Evolutionary conservation across 139 green algal species (phyloP), one percentile per base, ranked within the genome.

Genomic region (Mychonastes homosphaera): DNA sequence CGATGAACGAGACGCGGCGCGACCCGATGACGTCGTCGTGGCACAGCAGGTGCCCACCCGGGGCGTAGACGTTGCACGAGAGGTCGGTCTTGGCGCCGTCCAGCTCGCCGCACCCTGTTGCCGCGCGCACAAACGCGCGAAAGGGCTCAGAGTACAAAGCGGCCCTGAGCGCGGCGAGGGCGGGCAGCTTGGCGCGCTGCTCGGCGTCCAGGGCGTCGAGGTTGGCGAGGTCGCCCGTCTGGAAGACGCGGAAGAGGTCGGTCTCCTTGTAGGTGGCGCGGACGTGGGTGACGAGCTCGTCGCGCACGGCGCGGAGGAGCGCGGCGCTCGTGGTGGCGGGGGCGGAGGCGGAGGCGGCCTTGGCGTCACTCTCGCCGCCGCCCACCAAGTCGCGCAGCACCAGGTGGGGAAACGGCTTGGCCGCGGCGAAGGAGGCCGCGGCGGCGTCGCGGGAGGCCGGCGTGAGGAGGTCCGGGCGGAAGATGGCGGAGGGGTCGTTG

Each of bases 221-320:
- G 67, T 90, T 93, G 38, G 74, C 84, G 46, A 95, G 58, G 69
- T 95, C 87, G 34, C 76, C 76, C 34, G 86, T 90, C 72, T 94
- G 86, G 40, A 89, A 81, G 33, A 94, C 83, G 69, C 92, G 91
- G 80, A 92, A 95, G 30, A 95, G 72, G 67, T 95, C 86, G 1
- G 85, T 95, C 57, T 95, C 86, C 68, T 94, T 94, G 81, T 87
- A 94, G 6, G 84, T 91, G 2, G 83, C 86, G 56, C 82, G 48
- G 21, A 94, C 67, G 70, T 89, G 86, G 32, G 80, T 63, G 26
- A 94, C 80, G 34, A 94, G 81, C 65, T 94, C 82, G 1, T 89
- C 75, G 0, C 85, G 75, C 36, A 87, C 85, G 19, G 33, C 27
- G 5, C 52, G 39, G 23, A 94, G 70, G 21, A 65, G 34, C 0